Evolutionary conservation across 768 basidiomycete genomes (phyloP).

Genomic region (Trametes cubensis): DNA sequence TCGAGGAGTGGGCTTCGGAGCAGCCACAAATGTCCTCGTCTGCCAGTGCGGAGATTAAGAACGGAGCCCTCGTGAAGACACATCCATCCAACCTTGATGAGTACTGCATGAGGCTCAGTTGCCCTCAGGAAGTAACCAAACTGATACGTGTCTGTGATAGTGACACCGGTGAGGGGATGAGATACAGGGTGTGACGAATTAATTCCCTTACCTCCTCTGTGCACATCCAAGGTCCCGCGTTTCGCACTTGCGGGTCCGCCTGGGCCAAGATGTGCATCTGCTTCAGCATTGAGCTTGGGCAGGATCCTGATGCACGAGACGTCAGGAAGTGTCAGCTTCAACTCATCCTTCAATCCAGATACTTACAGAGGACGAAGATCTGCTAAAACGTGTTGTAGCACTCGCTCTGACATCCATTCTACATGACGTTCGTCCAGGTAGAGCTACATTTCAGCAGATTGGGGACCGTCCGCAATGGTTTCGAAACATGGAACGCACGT

Average conservation of each 20-base stretch:
- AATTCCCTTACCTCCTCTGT: conserved; percentile 69
- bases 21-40: conserved; percentile 47
- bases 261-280: conserved; percentile 44
- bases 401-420: conserved; percentile 86
- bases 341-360: not conserved
- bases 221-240: conserved; percentile 77
- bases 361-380: conserved; percentile 74
- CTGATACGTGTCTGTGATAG: conserved; percentile 77
- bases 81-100: conserved; percentile 64
- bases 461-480: not conserved
- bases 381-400: conserved; percentile 78
- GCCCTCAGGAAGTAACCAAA: conserved; percentile 89
- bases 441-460: conserved; percentile 44
- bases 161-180: not conserved
- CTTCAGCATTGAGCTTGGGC: conserved; percentile 66
- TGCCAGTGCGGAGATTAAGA: conserved; percentile 15
- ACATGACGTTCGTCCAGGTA: conserved; percentile 89
- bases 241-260: conserved; percentile 51
- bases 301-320: conserved; percentile 50
- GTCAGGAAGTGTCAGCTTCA: not conserved
- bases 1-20: conserved; percentile 31
- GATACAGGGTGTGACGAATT: not conserved
- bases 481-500: conserved; percentile 47
- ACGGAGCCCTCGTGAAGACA: not conserved
- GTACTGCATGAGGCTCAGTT: conserved; percentile 77